Conservation (phyloP, 139 green algal genomes). For the Yamagishiella unicocca region DNA sequence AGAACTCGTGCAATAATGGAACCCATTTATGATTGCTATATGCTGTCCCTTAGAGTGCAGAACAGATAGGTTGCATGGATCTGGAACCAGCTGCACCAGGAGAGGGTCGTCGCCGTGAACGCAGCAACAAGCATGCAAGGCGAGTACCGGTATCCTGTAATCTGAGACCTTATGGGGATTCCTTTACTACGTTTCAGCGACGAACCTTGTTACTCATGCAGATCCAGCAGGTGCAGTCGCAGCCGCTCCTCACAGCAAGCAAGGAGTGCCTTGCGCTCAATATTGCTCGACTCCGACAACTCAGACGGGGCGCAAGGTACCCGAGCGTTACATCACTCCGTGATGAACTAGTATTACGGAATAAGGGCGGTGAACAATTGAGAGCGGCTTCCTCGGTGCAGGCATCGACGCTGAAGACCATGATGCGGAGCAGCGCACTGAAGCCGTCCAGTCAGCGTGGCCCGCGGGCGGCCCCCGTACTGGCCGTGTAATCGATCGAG, state of each 20-base stretch:
- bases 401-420: not conserved
- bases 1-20: no score
- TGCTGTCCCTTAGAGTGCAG: no score
- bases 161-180: no score
- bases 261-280: not conserved
- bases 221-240: not conserved
- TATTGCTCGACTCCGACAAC: slow-evolving; percentile 17
- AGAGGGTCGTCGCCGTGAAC: not conserved
- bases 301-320: not conserved
- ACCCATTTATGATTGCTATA: no score
- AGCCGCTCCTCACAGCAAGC: slow-evolving; percentile 36
- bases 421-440: not conserved
- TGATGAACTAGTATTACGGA: not conserved
- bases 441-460: not conserved
- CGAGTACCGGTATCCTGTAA: not conserved
- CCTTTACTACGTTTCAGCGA: no score
- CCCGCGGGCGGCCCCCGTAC: no score
- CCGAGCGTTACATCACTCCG: no score
- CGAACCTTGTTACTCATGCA: not conserved
- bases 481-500: no score
- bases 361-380: not conserved
- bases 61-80: not conserved
- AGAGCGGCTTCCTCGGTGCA: not conserved
- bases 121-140: not conserved
- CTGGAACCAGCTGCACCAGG: not conserved